Evolutionary conservation across 805 yeast genomes (phyloP), one percentile per base, ranked within the genome.

Genomic region (Starmerella bombi): DNA sequence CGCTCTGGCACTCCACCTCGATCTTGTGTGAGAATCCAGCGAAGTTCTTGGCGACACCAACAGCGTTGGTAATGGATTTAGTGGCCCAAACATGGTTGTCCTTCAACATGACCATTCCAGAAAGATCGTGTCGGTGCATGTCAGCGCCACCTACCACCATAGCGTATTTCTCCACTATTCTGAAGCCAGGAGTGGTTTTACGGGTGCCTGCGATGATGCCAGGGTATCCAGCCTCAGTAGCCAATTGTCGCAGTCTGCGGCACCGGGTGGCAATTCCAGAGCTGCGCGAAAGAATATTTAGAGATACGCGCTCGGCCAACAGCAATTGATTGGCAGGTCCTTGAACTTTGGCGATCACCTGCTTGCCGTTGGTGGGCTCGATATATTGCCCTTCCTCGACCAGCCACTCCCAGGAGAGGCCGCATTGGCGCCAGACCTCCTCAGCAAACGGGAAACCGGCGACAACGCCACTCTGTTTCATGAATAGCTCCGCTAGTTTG

Each of bases 141-240:
- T 86, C 97, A 41, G 83, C 80, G 3, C 96, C 96, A 25, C 96
- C 97, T 8, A 86, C 93, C 25, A 83, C 63, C 97, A 86, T 88
- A 19, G 94, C 79, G 61, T 86, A 86, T 59, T 86, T 86, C 57
- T 86, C 97, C 43, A 88, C 62, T 32, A 77, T 66, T 54, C 97
- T 73, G 47, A 86, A 70, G 0, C 97, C 97, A 0, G 97, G 97
- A 0, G 97, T 88, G n/a, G 96, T 88, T 62, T 86, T 86, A 57
- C 97, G 72, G 1, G 97, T 86, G 5, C 96, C 97, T 0, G 97
- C 96, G 57, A 86, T 84, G 19, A 78, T 69, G 0, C 97, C 97
- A 3, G 63, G 63, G 56, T 75, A 88, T 0, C 93, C 91, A 4
- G 70, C 62, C 32, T 70, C 61, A 41, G 75, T 70, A 1, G 95